Base-by-base conservation (phyloP, 2,329 filamentous ascomycete genomes). In the Aureobasidium vineae region DNA sequence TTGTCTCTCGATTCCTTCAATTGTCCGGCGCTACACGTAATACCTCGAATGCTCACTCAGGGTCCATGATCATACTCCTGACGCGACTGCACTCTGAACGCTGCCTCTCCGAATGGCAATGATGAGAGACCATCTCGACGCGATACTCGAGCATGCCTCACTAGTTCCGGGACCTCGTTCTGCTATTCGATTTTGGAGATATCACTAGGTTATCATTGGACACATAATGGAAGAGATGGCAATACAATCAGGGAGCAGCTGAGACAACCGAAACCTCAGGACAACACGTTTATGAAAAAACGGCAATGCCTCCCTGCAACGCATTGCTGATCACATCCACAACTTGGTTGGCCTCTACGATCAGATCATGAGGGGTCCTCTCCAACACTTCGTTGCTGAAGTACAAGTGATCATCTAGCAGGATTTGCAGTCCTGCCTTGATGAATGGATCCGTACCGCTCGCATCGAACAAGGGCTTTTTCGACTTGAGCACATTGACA, bases 241-340 rank as follows among this genome's bases (percentile, higher is more conserved):
- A 49, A 13, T 16, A 31, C 26, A 13, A 36, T 13, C 2, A 11
- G 33, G 10, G 2, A 36, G 33, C 33, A 36, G 33, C 33, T 36
- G 33, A 13, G 33, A 36, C 33, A 36, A 10, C 10, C 8, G 33
- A 36, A 10, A 10, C 11, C 19, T 36, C n/a, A 23, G 50, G 23
- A 7, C 26, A 16, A 6, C n/a, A 6, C 33, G 8, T 56, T 40
- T 59, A 59, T 19, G 54, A 59, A 21, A 59, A 59, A 33, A 40
- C 40, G 15, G 54, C 54, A 16, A 63, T 63, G 10, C 59, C 59
- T 8, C 26, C 31, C n/a, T 49, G 41, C 43, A 63, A 43, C 2
- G 59, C 59, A 49, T 63, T 50, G 59, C 59, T 63, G 43, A 63
- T 63, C 1, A 63, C 43, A 40, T 63, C 59, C 16, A 50, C 45